Conservation (phyloP, 768 basidiomycete genomes). For the Naganishia kalamii region DNA sequence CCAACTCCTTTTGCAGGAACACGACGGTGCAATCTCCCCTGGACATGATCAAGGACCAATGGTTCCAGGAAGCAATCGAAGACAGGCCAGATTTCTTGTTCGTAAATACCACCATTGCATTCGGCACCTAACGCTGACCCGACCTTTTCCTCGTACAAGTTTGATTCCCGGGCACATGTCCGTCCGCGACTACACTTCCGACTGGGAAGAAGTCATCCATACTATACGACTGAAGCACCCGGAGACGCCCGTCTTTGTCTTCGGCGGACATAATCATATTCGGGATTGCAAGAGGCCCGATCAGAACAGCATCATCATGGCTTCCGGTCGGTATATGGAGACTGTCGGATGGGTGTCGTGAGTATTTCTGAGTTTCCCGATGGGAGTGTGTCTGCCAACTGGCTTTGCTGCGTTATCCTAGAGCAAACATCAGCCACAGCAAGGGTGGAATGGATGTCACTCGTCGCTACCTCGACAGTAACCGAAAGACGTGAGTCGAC, state of each 20-base stretch:
- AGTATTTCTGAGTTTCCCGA: conserved; percentile 20
- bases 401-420: neutral
- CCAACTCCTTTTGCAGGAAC: conserved; percentile 49
- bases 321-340: conserved; percentile 73
- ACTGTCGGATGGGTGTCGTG: conserved; percentile 61
- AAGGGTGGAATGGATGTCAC: conserved; percentile 53
- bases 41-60: conserved; percentile 70
- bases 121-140: neutral
- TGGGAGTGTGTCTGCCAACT: conserved; percentile 17
- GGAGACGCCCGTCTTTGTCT: conserved; percentile 69
- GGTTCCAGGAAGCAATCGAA: conserved; percentile 72
- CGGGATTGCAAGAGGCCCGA: conserved; percentile 72
- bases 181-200: conserved; percentile 54
- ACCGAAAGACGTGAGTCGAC: conserved; percentile 58
- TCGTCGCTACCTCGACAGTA: conserved; percentile 71
- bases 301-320: conserved; percentile 58
- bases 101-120: neutral
- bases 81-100: conserved; percentile 75
- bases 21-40: conserved; percentile 69
- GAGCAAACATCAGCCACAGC: conserved; percentile 20
- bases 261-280: conserved; percentile 76
- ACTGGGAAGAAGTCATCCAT: conserved; percentile 65
- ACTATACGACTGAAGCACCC: conserved; percentile 69
- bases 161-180: conserved; percentile 69
- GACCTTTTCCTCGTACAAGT: conserved; percentile 17